Evolutionary conservation across 331 rosid species (phyloP), one percentile per base, ranked within the genome.

Genomic region (Phaseolus coccineus): DNA sequence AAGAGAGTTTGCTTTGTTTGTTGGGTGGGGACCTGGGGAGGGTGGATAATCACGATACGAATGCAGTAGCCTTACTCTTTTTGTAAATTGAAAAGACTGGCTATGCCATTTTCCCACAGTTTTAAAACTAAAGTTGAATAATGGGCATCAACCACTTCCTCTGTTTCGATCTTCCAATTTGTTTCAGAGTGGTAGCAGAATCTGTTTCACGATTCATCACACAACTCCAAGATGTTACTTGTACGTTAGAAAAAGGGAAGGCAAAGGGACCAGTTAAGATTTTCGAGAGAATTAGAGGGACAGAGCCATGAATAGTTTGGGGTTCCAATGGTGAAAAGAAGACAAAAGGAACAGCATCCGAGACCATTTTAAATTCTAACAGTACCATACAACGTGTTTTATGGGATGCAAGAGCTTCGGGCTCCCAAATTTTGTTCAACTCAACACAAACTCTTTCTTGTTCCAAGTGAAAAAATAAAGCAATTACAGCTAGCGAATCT

Each of bases 321-420:
- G 69, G 65, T 68, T 82, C 73, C 77, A 56, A 79, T 78, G 68
- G 63, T 46, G 31, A 48, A 57, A 62, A 82, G 87, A 63, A 74
- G 93, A 90, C 91, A 90, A 87, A 84, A 74, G 80, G 88, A 77
- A 50, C 93, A 77, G 28, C 73, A 47, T 77, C 31, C 90, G 30
- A 88, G 79, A 73, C 78, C 42, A 10, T 73, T 76, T 33, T 71
- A 87, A 50, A 70, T 46, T 74, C 78, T 27, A 2, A 4, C 52
- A 83, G 74, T 80, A 48, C 65, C 76, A 79, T 63, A 70, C 69
- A 88, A 90, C 97, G 92, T 92, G 97, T 92, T 88, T 92, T 88
- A 27, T 71, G 92, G 92, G 86, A 81, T 44, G 28, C 31, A 77
- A 83, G 47, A 74, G 83, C 90, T 87, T 88, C 74, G 95, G 88